A percentile compares a stretch with the other conserved stretches of the same genome.
These are phyloP conservation scores for Sarocladium strictum DNA, from an alignment of 2,329 filamentous ascomycete species.

Conservation along the genomic window DNA sequence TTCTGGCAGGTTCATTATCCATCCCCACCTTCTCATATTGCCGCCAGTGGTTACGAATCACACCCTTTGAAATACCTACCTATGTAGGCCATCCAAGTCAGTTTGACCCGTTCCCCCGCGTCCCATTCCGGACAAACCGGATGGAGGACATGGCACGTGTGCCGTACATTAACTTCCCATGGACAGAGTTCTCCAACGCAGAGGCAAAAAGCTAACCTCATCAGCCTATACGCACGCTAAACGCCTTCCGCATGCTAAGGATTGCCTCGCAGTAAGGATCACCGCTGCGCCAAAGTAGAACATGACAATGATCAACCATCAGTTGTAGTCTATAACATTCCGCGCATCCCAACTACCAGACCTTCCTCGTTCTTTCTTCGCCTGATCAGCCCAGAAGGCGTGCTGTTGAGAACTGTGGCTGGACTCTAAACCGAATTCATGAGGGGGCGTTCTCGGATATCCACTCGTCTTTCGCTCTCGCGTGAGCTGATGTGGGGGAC, in stretches of 20 bases:
- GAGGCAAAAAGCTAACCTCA: background rate
- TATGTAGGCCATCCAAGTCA: no score
- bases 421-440: background rate
- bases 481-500: background rate
- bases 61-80: background rate
- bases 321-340: no score
- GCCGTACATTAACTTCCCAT: background rate
- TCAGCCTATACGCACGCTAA: background rate
- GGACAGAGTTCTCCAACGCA: no score
- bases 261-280: no score
- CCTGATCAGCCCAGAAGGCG: background rate
- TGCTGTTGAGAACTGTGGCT: background rate
- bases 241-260: no score
- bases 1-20: background rate
- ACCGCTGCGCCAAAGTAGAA: no score
- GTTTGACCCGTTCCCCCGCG: background rate
- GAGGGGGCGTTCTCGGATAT: background rate
- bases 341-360: background rate
- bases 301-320: background rate
- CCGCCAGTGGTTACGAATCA: background rate
- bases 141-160: constrained; percentile 2
- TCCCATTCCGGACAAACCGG: background rate
- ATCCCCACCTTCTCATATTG: background rate
- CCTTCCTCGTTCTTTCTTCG: no score
- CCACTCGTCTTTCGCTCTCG: background rate